phyloP scores from a whole-genome alignment of 768 basidiomycete species.

The Tephrocybe sp. region DNA sequence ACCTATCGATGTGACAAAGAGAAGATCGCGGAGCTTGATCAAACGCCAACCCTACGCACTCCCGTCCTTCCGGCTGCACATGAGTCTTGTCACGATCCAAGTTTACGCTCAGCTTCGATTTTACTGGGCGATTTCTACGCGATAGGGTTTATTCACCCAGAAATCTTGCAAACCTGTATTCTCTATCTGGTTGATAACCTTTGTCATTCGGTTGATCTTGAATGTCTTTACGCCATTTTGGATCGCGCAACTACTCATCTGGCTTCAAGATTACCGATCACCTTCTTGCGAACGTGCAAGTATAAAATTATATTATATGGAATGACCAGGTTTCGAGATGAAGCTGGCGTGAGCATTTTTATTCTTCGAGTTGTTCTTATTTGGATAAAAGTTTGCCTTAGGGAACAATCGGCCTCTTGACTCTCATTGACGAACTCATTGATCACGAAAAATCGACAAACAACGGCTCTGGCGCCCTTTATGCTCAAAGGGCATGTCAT shows the following conservation, averaged over 20 bases:
- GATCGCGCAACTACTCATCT: conserved; percentile 5
- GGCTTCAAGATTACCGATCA: not conserved
- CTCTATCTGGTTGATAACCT: conserved; percentile 8
- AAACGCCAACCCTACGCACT: not conserved
- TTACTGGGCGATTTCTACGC: conserved; percentile 9
- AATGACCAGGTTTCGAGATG: not conserved
- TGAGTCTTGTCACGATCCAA: not conserved
- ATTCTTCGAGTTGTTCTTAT: no score
- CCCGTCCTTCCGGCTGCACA: not conserved
- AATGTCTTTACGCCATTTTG: conserved; percentile 1
- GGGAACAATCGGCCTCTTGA: not conserved
- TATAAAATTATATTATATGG: not conserved
- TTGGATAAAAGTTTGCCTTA: not conserved
- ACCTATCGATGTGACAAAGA: not conserved
- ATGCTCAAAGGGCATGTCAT: conserved; percentile 7
- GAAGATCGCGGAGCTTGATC: not conserved
- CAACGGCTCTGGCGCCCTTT: not conserved
- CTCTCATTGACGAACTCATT: conserved; percentile 6
- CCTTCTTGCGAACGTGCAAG: conserved; percentile 6
- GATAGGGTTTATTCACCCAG: conserved; percentile 6
- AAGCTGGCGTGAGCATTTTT: not conserved
- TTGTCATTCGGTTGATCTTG: not conserved
- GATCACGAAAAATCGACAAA: not conserved
- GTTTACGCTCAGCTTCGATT: not conserved
- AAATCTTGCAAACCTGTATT: conserved; percentile 8